Conservation (phyloP, 176 grass and related monocot species). For the Eleusine coracana region DNA sequence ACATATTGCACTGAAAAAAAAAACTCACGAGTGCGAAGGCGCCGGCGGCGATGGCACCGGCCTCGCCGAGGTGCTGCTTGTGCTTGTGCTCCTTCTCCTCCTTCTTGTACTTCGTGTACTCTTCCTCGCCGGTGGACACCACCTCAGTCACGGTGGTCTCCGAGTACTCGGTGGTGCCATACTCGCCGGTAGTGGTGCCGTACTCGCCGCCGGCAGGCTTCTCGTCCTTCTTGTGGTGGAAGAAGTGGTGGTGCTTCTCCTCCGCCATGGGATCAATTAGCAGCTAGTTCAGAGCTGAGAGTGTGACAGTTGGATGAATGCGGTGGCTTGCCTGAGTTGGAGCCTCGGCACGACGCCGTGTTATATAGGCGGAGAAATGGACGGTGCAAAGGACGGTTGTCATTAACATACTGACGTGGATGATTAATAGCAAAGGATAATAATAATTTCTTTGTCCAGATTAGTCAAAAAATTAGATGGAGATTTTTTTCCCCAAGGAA, state of each 20-base stretch:
- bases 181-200: background rate
- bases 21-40: slow-evolving; percentile 58
- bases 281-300: background rate
- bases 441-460: background rate
- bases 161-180: slow-evolving; percentile 25
- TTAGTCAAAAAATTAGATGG: background rate
- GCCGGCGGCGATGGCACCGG: slow-evolving; percentile 45
- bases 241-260: slow-evolving; percentile 53
- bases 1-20: background rate
- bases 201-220: slow-evolving; percentile 6
- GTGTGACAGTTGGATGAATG: background rate
- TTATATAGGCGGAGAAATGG: background rate
- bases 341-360: background rate
- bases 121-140: slow-evolving; percentile 32
- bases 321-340: background rate
- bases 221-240: slow-evolving; percentile 58
- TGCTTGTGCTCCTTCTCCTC: slow-evolving; percentile 80
- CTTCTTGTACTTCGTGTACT: slow-evolving; percentile 47
- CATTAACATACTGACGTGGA: background rate
- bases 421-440: background rate
- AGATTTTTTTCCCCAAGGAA: background rate
- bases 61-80: slow-evolving; percentile 68
- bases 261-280: slow-evolving; percentile 37
- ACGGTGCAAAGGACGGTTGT: background rate
- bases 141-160: slow-evolving; percentile 41